Evolutionary conservation across 179 eudicot genomes (phyloP).

Genomic region (Beta macrorhiza): DNA sequence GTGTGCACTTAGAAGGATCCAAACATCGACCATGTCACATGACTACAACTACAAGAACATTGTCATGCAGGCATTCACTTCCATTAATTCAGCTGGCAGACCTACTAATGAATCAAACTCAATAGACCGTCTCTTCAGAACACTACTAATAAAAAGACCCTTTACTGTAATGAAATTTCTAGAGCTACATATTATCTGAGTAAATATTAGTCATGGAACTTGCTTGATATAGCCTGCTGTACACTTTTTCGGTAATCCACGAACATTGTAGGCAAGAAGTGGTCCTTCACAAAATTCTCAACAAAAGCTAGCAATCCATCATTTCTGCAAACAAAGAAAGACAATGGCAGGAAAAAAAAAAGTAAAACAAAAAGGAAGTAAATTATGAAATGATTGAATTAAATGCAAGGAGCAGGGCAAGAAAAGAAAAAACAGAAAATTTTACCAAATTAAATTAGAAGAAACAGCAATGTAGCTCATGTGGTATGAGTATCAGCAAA

Average conservation of each 20-base stretch:
- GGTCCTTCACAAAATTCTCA: slow-evolving; percentile 98
- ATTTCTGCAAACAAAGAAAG: slow-evolving; percentile 51
- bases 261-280: slow-evolving; percentile 93
- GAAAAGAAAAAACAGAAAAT: not conserved
- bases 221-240: slow-evolving; percentile 99
- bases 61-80: not conserved
- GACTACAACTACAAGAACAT: slow-evolving; percentile 5
- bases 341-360: not conserved
- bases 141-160: not conserved
- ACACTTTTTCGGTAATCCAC: slow-evolving; percentile 98
- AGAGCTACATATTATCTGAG: not conserved
- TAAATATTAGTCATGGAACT: slow-evolving; percentile 33
- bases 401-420: not conserved
- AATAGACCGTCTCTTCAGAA: not conserved
- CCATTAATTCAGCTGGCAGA: not conserved
- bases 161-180: not conserved
- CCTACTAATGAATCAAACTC: not conserved
- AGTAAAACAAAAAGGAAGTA: slow-evolving; percentile 10
- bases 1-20: not conserved
- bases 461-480: too few species aligned
- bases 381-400: not conserved
- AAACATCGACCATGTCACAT: slow-evolving; percentile 2
- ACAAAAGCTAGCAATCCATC: slow-evolving; percentile 87
- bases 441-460: not conserved
- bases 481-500: not conserved